Conservation (phyloP, 257 asterid genomes). For the Lycium ferocissimum region DNA sequence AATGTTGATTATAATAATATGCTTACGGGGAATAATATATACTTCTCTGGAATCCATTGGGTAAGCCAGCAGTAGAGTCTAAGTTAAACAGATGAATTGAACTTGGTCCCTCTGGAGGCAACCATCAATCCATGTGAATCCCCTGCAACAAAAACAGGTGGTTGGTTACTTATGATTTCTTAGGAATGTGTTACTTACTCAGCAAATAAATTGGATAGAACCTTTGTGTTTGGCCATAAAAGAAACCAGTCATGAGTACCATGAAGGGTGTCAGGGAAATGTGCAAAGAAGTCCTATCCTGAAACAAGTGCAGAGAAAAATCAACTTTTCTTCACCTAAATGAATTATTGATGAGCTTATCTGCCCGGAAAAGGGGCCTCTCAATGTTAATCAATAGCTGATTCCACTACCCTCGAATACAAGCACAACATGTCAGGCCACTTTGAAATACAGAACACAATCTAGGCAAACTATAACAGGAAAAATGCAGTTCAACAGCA, state of each 20-base stretch:
- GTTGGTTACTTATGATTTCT: neutral
- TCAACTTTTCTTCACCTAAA: constrained; percentile 21
- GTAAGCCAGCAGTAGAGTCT: neutral
- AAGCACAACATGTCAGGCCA: constrained; percentile 8
- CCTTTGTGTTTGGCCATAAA: constrained; percentile 11
- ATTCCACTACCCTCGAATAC: constrained; percentile 18
- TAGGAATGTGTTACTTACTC: neutral
- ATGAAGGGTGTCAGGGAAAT: neutral
- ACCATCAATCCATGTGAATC: neutral
- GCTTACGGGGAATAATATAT: constrained; percentile 7
- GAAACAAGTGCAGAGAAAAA: constrained; percentile 6
- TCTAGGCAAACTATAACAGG: constrained; percentile 13
- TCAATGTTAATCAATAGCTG: neutral
- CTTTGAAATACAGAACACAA: constrained; percentile 23
- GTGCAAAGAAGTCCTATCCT: neutral
- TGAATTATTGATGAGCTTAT: constrained; percentile 21
- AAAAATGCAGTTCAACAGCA: neutral
- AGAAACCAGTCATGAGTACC: constrained; percentile 13
- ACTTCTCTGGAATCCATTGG: neutral
- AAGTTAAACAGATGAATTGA: constrained; percentile 2
- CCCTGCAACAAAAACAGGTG: constrained; percentile 22
- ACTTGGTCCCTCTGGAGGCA: neutral
- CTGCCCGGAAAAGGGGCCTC: neutral
- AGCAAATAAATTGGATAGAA: neutral
- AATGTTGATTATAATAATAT: neutral